Evolutionary conservation across 306 rosid genomes (phyloP).

Genomic region (Luffa aegyptiaca): DNA sequence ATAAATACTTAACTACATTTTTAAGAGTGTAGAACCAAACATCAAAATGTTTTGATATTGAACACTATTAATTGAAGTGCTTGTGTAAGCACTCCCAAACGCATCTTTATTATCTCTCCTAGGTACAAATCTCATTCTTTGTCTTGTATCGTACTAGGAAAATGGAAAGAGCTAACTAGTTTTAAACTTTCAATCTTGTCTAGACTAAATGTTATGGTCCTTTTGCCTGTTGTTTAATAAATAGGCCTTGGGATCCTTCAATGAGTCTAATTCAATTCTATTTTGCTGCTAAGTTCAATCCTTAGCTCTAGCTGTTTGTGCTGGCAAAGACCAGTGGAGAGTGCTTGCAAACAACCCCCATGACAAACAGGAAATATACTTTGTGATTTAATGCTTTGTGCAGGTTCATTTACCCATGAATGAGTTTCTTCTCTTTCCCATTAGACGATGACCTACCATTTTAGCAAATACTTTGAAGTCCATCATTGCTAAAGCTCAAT

Average conservation of each 20-base stretch:
- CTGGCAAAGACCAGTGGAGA: not conserved
- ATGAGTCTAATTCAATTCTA: not conserved
- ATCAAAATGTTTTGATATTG: not conserved
- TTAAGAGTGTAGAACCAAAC: not conserved
- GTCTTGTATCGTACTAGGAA: not conserved
- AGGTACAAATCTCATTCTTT: not conserved
- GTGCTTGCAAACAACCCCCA: not conserved
- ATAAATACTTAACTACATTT: not conserved
- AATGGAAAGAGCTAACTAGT: not conserved
- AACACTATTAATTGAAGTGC: not conserved
- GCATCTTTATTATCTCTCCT: not conserved
- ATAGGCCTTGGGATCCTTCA: not conserved
- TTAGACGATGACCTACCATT: not conserved
- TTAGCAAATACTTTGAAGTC: not conserved
- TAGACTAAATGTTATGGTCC: not conserved
- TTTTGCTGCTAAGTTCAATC: not conserved
- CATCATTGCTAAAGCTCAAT: not conserved
- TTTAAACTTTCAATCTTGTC: not conserved
- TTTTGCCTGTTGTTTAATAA: not conserved
- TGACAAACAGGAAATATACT: not conserved
- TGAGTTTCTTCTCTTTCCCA: not conserved
- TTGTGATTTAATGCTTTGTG: not conserved
- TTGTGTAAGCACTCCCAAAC: not conserved
- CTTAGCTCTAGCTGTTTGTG: not conserved
- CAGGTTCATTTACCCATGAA: not conserved